These are phyloP conservation scores for Venturia nashicola DNA, from an alignment of 2,329 filamentous ascomycete genomes.

Conservation along the genomic window DNA sequence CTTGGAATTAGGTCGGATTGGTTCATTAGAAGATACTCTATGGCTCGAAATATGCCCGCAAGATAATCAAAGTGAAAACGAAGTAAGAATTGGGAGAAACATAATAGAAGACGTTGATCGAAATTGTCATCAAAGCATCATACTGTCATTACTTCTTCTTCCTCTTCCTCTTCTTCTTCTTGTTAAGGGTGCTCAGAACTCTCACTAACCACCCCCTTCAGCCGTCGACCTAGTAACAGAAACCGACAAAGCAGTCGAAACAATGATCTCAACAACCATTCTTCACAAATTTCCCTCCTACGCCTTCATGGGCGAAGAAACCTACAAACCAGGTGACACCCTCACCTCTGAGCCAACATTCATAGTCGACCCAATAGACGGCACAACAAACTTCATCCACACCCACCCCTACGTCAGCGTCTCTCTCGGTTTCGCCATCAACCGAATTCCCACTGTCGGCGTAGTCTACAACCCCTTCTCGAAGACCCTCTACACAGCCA, in stretches of 20 bases:
- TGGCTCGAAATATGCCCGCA: not conserved
- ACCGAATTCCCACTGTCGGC: conserved; percentile 51
- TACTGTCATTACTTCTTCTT: not conserved
- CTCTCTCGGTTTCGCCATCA: conserved; percentile 59
- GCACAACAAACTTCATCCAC: conserved; percentile 72
- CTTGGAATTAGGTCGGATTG: not conserved
- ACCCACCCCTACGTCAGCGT: conserved; percentile 63
- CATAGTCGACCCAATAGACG: conserved; percentile 73
- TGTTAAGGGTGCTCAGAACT: not conserved
- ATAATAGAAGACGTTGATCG: not conserved
- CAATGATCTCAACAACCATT: conserved; percentile 40
- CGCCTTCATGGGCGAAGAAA: conserved; percentile 64
- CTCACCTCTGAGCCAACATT: conserved; percentile 61
- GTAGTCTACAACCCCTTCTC: conserved; percentile 74
- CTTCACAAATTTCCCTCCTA: conserved; percentile 40
- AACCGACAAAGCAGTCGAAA: conserved; percentile 50
- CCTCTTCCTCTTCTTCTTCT: no score
- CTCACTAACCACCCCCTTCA: conserved; percentile 14
- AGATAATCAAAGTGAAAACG: not conserved
- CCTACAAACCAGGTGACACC: conserved; percentile 52
- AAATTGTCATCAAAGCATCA: not conserved
- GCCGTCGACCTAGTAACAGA: conserved; percentile 51
- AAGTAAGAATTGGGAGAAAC: not conserved
- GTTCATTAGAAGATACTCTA: not conserved
- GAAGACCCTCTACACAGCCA: conserved; percentile 54